Base-by-base conservation (phyloP, 805 yeast genomes). In the Wickerhamiella cacticola region DNA sequence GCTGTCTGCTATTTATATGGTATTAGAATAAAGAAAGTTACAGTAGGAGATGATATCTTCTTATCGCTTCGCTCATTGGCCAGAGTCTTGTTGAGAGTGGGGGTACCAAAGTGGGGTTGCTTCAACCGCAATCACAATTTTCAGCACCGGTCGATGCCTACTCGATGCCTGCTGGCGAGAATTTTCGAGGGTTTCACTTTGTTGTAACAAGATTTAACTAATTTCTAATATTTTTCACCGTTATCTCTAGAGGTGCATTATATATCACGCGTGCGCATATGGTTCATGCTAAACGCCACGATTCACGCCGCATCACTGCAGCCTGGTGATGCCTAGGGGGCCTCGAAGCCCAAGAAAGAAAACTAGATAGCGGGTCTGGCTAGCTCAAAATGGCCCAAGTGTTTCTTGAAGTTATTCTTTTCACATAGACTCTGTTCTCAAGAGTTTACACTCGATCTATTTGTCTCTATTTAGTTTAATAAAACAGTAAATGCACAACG, bases 61-160 rank as follows among this genome's bases (percentile, higher is more conserved):
- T 31, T 31, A 31, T 31, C 19, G 36, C 19, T 10, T 15, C 36
- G 36, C 36, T 31, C 36, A 31, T 31, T 31, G 36, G 36, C 36
- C 36, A 31, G 5, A 19, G n/a, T 18, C 36, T 31, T 31, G 36
- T 31, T 31, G 36, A 31, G 36, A 31, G 36, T 15, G 36, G 36
- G 19, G 36, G 36, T 31, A n/a, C 6, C 18, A 31, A 31, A 19
- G n/a, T 18, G 36, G 36, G 36, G 9, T 29, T 31, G 36, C 36
- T 12, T 15, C 36, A 10, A 15, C 36, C 19, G 36, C 36, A 31
- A 15, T 15, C 7, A n/a, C n/a, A n/a, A n/a, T n/a, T n/a, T n/a
- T n/a, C n/a, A 25, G 28, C 36, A 31, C 36, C 36, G 19, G 36
- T 31, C 19, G 10, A 31, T 15, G 36, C 36, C 36, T 18, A 5